These are phyloP conservation scores for Lasiodiplodia hormozganensis DNA, from an alignment of 2,329 filamentous ascomycete species.

Conservation along the genomic window DNA sequence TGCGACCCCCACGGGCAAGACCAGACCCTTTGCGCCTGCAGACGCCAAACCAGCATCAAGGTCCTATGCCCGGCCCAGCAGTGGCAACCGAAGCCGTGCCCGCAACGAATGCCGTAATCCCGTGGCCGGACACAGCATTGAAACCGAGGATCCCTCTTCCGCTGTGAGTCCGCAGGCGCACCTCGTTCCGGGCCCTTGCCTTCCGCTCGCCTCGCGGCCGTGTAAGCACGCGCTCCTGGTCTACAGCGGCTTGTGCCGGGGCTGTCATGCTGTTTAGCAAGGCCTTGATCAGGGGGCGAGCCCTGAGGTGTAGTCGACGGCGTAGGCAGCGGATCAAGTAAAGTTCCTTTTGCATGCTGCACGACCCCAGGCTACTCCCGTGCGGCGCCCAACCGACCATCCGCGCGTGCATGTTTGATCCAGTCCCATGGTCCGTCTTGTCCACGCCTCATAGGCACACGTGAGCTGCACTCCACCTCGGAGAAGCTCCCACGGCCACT, in stretches of 20 bases:
- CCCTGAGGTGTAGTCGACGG: constrained; percentile 9
- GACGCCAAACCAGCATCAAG: neutral
- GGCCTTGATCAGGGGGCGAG: neutral
- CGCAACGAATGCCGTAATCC: neutral
- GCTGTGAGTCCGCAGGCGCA: neutral
- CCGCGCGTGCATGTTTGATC: constrained; percentile 19
- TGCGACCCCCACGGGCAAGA: neutral
- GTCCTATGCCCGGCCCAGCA: neutral
- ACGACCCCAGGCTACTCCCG: neutral
- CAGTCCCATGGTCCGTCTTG: neutral
- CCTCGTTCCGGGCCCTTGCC: neutral
- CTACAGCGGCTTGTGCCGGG: constrained; percentile 11
- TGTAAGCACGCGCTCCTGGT: constrained; percentile 21
- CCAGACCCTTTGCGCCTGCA: neutral
- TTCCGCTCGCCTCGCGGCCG: constrained; percentile 14
- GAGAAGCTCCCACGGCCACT: neutral
- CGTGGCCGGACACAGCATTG: neutral
- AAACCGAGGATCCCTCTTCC: neutral
- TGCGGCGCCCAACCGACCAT: constrained; percentile 10
- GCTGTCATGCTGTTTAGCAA: constrained; percentile 1
- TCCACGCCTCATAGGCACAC: constrained; percentile 15
- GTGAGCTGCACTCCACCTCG: constrained; percentile 19
- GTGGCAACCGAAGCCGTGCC: neutral
- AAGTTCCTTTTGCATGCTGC: constrained; percentile 15
- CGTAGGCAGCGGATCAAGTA: constrained; percentile 13